Evolutionary conservation across 2,329 filamentous ascomycete species (phyloP).

Genomic region (Stylonectria norvegica): DNA sequence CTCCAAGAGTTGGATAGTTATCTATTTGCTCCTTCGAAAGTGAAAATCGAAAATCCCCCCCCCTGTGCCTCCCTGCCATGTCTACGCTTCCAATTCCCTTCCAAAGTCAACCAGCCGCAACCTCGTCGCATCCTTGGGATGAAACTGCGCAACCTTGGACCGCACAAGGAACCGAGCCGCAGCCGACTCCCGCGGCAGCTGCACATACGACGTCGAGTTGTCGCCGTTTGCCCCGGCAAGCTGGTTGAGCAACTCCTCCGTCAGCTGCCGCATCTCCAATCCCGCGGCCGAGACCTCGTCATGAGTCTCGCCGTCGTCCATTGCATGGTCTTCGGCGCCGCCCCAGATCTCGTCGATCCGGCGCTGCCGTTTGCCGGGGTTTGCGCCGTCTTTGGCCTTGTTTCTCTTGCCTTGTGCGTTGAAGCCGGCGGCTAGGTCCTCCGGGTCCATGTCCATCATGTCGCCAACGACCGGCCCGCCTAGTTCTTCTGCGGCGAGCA

Average conservation of each 20-base stretch:
- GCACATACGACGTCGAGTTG: slow-evolving; percentile 55
- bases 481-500: slow-evolving; percentile 79
- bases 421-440: slow-evolving; percentile 59
- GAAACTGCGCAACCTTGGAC: slow-evolving; percentile 64
- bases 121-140: slow-evolving; percentile 59
- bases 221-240: slow-evolving; percentile 53
- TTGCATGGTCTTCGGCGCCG: slow-evolving; percentile 17
- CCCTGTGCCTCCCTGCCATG: too few species aligned
- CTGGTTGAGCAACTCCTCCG: slow-evolving; percentile 58
- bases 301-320: slow-evolving; percentile 27
- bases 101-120: slow-evolving; percentile 63
- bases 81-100: slow-evolving; percentile 55
- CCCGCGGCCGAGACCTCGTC: slow-evolving; percentile 51
- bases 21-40: too few species aligned
- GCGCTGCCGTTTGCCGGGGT: slow-evolving; percentile 51
- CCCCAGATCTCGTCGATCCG: slow-evolving; percentile 65
- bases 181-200: slow-evolving; percentile 57
- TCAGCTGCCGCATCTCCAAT: slow-evolving; percentile 57
- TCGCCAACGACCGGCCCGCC: slow-evolving; percentile 81
- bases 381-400: slow-evolving; percentile 39
- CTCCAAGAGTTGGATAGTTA: too few species aligned
- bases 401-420: slow-evolving; percentile 56
- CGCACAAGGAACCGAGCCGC: slow-evolving; percentile 61
- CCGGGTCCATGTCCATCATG: slow-evolving; percentile 59
- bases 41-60: too few species aligned